Evolutionary conservation across 2,329 filamentous ascomycete genomes (phyloP), one percentile per base, ranked within the genome.

Genomic region (Bipolaris zeicola): DNA sequence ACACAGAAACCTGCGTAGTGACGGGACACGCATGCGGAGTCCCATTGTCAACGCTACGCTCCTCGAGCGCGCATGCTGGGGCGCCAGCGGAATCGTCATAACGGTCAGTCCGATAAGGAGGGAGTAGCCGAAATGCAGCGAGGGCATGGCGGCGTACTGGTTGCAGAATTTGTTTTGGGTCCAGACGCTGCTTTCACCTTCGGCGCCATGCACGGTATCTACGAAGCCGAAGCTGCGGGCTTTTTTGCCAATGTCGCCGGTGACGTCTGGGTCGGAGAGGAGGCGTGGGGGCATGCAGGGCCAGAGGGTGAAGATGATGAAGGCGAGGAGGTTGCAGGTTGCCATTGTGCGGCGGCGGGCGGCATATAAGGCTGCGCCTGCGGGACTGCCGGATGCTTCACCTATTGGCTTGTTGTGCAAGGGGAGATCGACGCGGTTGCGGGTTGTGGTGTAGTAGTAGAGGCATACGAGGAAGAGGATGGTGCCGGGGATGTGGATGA

Each of bases 71-170:
- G 79, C 73, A 51, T 86, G 83, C 20, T 83, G 78, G 22, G 82
- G 80, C 8, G 82, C 76, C 1, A 90, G 78, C 1, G 89, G 89
- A 44, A 90, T 83, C 1, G 84, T 85, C 64, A 85, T 83, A 55
- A 91, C 82, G 3, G 88, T 91, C 11, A 91, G 76, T 6, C 89
- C 89, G 68, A 91, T 87, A 66, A 91, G 82, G 28, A 91, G 83
- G 3, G 87, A 88, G 77, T 91, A 91, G 3, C 89, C 89, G 68
- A 91, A 91, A 72, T 91, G 89, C 14, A 91, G 80, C 0, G 86
- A 89, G 1, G 89, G 89, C 89, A 91, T 91, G 6, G 89, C 89
- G 82, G 86, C 88, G 73, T 90, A 90, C 75, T 91, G 88, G 71
- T 91, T 91, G 75, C 87, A 90, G 73, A 90, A 91, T 58, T 81